These are phyloP conservation scores for Rusavskia elegans DNA, from an alignment of 495 filamentous ascomycete species.

Conservation along the genomic window DNA sequence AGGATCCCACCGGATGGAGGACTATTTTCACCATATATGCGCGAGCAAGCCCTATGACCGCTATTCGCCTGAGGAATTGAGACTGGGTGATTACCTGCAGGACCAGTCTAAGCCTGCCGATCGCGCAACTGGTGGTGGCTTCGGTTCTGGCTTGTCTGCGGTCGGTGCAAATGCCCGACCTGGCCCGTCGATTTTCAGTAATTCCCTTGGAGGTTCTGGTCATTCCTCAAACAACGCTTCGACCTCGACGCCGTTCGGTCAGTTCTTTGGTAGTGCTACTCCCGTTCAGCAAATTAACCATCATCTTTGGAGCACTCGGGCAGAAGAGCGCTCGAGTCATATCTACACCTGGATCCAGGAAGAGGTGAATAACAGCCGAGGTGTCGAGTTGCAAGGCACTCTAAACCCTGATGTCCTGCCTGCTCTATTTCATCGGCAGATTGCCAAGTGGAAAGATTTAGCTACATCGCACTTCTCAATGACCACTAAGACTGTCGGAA, in stretches of 20 bases:
- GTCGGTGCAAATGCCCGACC: background rate
- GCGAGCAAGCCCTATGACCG: background rate
- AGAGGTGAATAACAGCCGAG: slow-evolving; percentile 7
- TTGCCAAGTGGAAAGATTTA: slow-evolving; percentile 6
- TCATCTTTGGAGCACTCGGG: background rate
- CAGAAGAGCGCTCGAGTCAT: background rate
- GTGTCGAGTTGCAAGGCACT: slow-evolving; percentile 8
- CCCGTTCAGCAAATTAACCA: no score
- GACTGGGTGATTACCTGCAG: slow-evolving; percentile 1
- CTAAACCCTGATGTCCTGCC: slow-evolving; percentile 12
- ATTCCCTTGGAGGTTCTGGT: no score
- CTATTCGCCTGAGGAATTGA: slow-evolving; percentile 4
- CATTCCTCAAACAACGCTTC: background rate
- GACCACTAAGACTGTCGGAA: background rate
- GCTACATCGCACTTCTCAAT: slow-evolving; percentile 3
- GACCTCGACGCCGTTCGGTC: background rate
- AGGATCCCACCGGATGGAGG: background rate
- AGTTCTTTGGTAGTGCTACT: no score
- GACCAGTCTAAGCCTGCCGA: background rate
- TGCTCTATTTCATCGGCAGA: slow-evolving; percentile 11
- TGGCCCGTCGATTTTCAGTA: no score
- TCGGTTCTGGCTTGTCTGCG: background rate
- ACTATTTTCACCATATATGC: background rate
- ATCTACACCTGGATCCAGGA: slow-evolving; percentile 9
- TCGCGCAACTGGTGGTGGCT: background rate